Evolutionary conservation across 192 early-diverging fungal genomes (phyloP).

Genomic region (Umbelopsis ramanniana): DNA sequence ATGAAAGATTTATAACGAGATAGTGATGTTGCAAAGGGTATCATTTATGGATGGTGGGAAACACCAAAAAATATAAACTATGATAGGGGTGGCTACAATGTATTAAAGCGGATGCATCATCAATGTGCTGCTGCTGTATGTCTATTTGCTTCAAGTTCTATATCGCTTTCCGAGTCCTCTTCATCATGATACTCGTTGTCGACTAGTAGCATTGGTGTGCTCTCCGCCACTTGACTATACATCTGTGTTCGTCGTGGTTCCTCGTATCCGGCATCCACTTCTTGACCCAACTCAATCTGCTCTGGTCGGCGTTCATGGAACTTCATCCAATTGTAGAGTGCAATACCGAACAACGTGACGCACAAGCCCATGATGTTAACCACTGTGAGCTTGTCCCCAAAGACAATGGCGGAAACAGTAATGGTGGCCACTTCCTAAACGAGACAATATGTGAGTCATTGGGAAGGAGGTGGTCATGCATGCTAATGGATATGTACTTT

Average conservation of each 20-base stretch:
- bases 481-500: slow-evolving; percentile 45
- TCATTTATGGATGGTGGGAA: slow-evolving; percentile 4
- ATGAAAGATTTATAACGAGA: too few species aligned
- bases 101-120: not conserved
- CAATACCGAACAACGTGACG: slow-evolving; percentile 85
- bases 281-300: not conserved
- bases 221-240: slow-evolving; percentile 39
- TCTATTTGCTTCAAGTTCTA: slow-evolving; percentile 3
- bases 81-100: not conserved
- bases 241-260: not conserved
- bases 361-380: slow-evolving; percentile 78
- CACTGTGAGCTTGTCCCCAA: slow-evolving; percentile 80
- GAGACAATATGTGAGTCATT: not conserved
- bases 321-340: slow-evolving; percentile 72
- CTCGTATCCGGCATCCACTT: not conserved
- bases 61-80: not conserved
- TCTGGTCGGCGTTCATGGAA: slow-evolving; percentile 34
- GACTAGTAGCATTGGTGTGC: slow-evolving; percentile 40
- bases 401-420: slow-evolving; percentile 69
- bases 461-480: not conserved
- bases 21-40: not conserved
- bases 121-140: not conserved
- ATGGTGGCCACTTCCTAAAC: slow-evolving; percentile 87
- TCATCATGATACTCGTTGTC: slow-evolving; percentile 32
- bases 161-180: slow-evolving; percentile 15